Evolutionary conservation across 2,329 filamentous ascomycete species (phyloP), one percentile per base, ranked within the genome.

Genomic region (Aspergillus proliferans): DNA sequence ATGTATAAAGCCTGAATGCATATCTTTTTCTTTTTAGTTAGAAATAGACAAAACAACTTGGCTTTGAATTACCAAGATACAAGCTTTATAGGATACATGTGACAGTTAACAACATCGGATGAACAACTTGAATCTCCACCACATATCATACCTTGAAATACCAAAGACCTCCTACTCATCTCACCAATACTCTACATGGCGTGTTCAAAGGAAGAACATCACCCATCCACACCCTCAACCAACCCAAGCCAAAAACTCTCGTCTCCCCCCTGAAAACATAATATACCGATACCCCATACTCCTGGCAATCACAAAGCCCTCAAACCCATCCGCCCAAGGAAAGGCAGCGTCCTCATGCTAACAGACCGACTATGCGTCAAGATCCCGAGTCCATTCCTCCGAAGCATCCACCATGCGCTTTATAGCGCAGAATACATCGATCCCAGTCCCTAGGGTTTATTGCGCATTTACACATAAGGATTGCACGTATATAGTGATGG

Each of bases 401-500:
- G 65, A 72, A 54, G 68, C 62, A 45, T 54, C 54, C 26, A 61
- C 66, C 15, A 65, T 73, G 59, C 57, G 52, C 45, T 71, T 69
- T 46, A 54, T 73, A 42, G 56, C 58, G 10, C 49, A 63, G 41
- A 41, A 72, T 49, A 72, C 69, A 14, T 68, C 65, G 36, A 66
- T 72, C 46, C 67, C 69, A 1, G 64, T 71, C 5, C 68, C 68
- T 5, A 69, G 62, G 51, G 61, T 71, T 6, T 49, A 61, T 28
- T 72, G 65, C 52, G 59, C 67, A 26, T 73, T 72, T 56, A 58
- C 49, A 21, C 60, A 46, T 45, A 53, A 53, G 24, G 58, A 53
- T 4, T 22, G 12, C 26, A 68, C 63, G 2, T 73, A 72, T 45
- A 71, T 71, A 41, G 53, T 69, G 40, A 74, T 73, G 67, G 62